A percentile compares a stretch with the other conserved stretches of the same genome.
phyloP scores from a whole-genome alignment of 2,329 filamentous ascomycete genomes.

The Penicillium concentricum region DNA sequence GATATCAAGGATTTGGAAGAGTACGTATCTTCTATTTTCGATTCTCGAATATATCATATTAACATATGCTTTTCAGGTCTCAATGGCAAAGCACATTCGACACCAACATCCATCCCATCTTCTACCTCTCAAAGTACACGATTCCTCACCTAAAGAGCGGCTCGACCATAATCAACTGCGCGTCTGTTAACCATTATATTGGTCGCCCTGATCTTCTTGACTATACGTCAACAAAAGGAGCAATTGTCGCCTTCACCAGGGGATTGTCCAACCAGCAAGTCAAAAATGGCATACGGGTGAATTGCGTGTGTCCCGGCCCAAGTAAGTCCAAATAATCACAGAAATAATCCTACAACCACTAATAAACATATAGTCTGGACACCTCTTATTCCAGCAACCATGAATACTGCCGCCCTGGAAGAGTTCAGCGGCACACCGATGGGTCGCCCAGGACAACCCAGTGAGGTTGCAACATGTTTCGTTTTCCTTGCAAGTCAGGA shows the following conservation, averaged over 20 bases:
- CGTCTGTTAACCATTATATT: slow-evolving; percentile 79
- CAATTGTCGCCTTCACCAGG: slow-evolving; percentile 75
- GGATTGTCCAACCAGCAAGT: slow-evolving; percentile 73
- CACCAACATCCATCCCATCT: slow-evolving; percentile 78
- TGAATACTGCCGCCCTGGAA: slow-evolving; percentile 67
- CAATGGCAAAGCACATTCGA: slow-evolving; percentile 79
- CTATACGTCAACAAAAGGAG: slow-evolving; percentile 74
- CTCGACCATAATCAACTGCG: slow-evolving; percentile 78
- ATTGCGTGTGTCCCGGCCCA: slow-evolving; percentile 74
- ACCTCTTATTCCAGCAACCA: slow-evolving; percentile 69
- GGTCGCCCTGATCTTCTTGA: slow-evolving; percentile 77
- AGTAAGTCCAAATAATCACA: slow-evolving; percentile 26
- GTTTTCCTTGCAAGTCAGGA: slow-evolving; percentile 77
- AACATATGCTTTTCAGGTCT: slow-evolving; percentile 48
- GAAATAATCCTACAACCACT: no score
- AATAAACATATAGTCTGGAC: slow-evolving; percentile 59
- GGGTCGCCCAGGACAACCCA: slow-evolving; percentile 74
- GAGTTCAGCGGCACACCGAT: slow-evolving; percentile 70
- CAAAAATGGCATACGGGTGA: slow-evolving; percentile 70
- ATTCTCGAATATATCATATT: neutral
- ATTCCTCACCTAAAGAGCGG: slow-evolving; percentile 73
- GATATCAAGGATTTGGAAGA: slow-evolving; percentile 70
- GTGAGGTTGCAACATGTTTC: slow-evolving; percentile 76
- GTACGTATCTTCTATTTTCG: slow-evolving; percentile 35
- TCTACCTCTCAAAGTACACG: slow-evolving; percentile 75